Percentiles rank a stretch among this genome's conserved stretches.
phyloP scores from a whole-genome alignment of 192 early-diverging fungal species.

The Podochytrium sp. region DNA sequence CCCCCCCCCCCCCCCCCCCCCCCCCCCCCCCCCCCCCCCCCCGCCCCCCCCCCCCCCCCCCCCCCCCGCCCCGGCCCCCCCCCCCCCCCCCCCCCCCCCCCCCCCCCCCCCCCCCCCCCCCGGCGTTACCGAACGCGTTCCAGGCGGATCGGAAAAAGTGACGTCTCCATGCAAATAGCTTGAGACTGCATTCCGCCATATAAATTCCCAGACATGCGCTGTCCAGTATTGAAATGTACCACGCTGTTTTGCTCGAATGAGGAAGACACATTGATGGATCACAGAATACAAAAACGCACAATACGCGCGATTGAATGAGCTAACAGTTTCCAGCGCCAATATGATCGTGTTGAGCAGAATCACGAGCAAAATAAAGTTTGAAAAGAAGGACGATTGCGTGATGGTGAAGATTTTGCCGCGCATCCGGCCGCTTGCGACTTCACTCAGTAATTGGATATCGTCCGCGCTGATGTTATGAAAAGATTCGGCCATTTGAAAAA shows the following conservation, averaged over 20 bases:
- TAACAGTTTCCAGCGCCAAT: slow-evolving; percentile 31
- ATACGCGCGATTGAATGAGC: slow-evolving; percentile 18
- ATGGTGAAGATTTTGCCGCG: slow-evolving; percentile 15
- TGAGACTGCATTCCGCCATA: slow-evolving; percentile 36
- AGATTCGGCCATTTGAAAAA: background rate
- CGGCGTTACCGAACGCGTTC: slow-evolving; percentile 41
- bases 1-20: too few relatives aligned
- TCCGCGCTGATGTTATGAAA: slow-evolving; percentile 7
- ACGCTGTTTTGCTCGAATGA: slow-evolving; percentile 15
- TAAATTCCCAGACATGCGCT: slow-evolving; percentile 44
- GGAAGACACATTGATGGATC: background rate
- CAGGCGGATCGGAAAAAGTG: slow-evolving; percentile 40
- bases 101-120: too few relatives aligned
- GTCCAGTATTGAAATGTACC: slow-evolving; percentile 38
- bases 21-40: too few relatives aligned
- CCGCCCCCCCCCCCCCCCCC: too few relatives aligned
- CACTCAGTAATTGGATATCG: background rate
- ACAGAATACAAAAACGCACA: slow-evolving; percentile 9
- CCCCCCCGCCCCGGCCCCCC: too few relatives aligned
- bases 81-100: too few relatives aligned
- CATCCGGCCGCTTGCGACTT: slow-evolving; percentile 6
- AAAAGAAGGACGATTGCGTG: slow-evolving; percentile 15
- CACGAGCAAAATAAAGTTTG: slow-evolving; percentile 25
- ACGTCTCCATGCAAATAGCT: slow-evolving; percentile 34
- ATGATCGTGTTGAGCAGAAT: slow-evolving; percentile 36